Percentiles rank a stretch among this genome's conserved stretches.
These are phyloP conservation scores for Phlyctochytrium planicorne DNA, from an alignment of 192 early-diverging fungal genomes.

Conservation along the genomic window DNA sequence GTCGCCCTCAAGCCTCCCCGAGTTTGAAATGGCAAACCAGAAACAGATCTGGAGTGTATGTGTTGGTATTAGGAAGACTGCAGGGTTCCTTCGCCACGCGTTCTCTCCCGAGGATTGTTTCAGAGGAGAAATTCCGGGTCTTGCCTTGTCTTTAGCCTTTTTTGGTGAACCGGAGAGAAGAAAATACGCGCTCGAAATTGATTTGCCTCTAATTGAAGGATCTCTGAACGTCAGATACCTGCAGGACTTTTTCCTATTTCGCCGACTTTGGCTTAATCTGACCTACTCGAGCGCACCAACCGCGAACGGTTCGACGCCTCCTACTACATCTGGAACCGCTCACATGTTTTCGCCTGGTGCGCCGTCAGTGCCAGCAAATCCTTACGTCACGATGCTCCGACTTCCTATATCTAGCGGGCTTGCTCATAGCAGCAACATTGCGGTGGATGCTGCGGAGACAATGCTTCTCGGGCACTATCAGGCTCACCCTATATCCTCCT, in stretches of 20 bases:
- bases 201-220: conserved; percentile 50
- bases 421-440: neutral
- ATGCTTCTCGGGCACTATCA: too few relatives aligned
- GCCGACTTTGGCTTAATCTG: conserved; percentile 66
- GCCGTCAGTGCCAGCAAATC: neutral
- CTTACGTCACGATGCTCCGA: too few relatives aligned
- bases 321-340: neutral
- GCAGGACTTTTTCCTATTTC: conserved; percentile 71
- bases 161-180: conserved; percentile 46
- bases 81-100: conserved; percentile 63
- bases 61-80: conserved; percentile 47
- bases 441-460: neutral
- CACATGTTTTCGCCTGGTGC: neutral
- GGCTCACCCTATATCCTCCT: conserved; percentile 16
- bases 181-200: conserved; percentile 53
- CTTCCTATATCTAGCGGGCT: too few relatives aligned
- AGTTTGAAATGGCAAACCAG: neutral
- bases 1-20: neutral
- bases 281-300: neutral
- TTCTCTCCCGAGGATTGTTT: conserved; percentile 79
- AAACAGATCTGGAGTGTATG: neutral
- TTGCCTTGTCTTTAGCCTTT: conserved; percentile 61
- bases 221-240: conserved; percentile 69
- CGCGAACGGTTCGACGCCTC: neutral
- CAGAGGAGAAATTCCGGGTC: conserved; percentile 55